A percentile compares a stretch with the other conserved stretches of the same genome.
Evolutionary conservation across 2,329 filamentous ascomycete species (phyloP).

Genomic region (Gaeumannomyces sp.): DNA sequence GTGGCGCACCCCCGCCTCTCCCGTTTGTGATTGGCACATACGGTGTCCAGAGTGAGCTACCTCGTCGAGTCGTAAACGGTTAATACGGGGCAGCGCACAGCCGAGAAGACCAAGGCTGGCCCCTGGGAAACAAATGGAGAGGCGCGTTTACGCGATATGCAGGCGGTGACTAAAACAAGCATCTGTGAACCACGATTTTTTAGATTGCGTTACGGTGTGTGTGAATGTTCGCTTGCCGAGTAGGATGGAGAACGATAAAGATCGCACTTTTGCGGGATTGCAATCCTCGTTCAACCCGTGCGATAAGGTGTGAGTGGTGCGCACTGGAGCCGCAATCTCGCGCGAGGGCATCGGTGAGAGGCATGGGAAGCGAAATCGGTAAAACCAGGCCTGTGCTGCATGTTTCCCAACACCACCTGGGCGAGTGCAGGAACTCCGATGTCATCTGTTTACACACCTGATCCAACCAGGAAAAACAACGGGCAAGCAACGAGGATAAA

Average conservation of each 20-base stretch:
- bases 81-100: not conserved
- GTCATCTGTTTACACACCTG: not conserved
- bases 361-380: not conserved
- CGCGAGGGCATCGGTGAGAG: not conserved
- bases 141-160: not conserved
- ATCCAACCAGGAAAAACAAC: not conserved
- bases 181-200: no score
- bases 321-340: not conserved
- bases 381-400: no score
- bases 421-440: not conserved
- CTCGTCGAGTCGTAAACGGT: not conserved
- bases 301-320: not conserved
- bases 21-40: no score
- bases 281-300: not conserved
- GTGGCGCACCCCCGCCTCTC: no score
- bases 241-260: not conserved
- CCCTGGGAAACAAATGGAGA: not conserved
- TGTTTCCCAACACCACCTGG: not conserved
- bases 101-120: not conserved
- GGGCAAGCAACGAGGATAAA: not conserved
- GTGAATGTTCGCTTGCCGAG: no score
- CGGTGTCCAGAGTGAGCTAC: no score
- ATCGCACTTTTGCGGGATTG: not conserved
- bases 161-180: not conserved
- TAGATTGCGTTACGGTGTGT: not conserved